phyloP scores from a whole-genome alignment of 805 yeast genomes.

The Sungouiozyma ichnusensis region DNA sequence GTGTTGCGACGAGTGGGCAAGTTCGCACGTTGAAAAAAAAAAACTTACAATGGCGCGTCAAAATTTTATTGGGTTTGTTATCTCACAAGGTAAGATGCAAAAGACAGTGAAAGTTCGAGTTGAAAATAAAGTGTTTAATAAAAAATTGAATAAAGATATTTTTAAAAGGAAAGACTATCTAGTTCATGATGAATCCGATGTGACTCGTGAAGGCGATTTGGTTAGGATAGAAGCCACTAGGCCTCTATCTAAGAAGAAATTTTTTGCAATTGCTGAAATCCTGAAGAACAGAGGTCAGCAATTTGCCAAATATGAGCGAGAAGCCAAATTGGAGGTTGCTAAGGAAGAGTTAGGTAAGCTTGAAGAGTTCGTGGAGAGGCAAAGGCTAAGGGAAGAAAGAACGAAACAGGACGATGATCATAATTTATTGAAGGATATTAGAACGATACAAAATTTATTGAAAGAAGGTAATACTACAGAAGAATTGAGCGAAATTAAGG shows the following conservation, averaged over 20 bases:
- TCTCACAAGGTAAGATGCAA: slow-evolving; percentile 92
- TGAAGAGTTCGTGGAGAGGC: slow-evolving; percentile 42
- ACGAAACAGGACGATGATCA: slow-evolving; percentile 12
- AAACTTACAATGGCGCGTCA: slow-evolving; percentile 75
- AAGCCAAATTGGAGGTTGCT: slow-evolving; percentile 58
- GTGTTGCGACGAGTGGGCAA: too few relatives aligned
- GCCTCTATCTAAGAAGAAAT: slow-evolving; percentile 71
- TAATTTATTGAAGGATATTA: slow-evolving; percentile 21
- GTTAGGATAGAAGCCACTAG: slow-evolving; percentile 88
- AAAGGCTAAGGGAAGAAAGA: slow-evolving; percentile 28
- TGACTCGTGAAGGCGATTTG: slow-evolving; percentile 89
- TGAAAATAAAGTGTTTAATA: slow-evolving; percentile 63
- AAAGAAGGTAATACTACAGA: slow-evolving; percentile 28
- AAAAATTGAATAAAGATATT: slow-evolving; percentile 61
- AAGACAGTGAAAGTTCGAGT: slow-evolving; percentile 93
- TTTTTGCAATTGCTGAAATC: slow-evolving; percentile 87
- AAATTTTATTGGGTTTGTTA: slow-evolving; percentile 83
- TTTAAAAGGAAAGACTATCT: slow-evolving; percentile 71
- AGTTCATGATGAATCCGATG: slow-evolving; percentile 88
- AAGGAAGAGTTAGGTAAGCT: slow-evolving; percentile 55
- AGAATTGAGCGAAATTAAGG: slow-evolving; percentile 31
- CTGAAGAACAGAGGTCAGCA: slow-evolving; percentile 84
- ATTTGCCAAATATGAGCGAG: slow-evolving; percentile 65
- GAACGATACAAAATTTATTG: slow-evolving; percentile 19
- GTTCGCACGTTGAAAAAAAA: too few relatives aligned